phyloP scores from a whole-genome alignment of 169 alveolate genomes.

The Babesia caballi region DNA sequence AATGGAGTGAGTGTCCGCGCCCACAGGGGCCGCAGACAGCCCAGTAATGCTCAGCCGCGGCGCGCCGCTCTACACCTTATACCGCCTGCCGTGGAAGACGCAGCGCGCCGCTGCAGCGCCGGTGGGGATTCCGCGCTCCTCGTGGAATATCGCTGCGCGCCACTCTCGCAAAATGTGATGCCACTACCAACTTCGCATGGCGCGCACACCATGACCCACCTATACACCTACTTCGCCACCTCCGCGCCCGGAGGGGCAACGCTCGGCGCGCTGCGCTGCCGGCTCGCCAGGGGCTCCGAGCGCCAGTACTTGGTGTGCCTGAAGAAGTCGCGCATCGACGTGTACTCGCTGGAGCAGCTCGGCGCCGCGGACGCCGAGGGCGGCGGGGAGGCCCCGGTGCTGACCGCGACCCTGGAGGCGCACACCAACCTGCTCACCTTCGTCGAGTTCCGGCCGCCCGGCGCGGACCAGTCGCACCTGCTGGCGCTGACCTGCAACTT shows the following conservation, averaged over 20 bases:
- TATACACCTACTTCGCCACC: slow-evolving; percentile 57
- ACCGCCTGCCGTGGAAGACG: too few species aligned
- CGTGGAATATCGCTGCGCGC: neutral
- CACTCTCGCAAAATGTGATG: neutral
- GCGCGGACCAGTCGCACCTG: slow-evolving; percentile 45
- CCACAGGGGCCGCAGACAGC: too few species aligned
- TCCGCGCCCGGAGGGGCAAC: slow-evolving; percentile 64
- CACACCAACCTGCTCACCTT: slow-evolving; percentile 36
- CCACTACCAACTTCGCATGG: neutral
- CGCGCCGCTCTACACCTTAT: neutral
- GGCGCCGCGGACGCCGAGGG: neutral
- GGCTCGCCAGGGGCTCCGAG: slow-evolving; percentile 40
- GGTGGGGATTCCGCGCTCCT: neutral
- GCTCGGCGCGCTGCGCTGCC: slow-evolving; percentile 44
- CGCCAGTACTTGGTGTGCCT: slow-evolving; percentile 59
- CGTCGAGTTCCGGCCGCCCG: slow-evolving; percentile 60
- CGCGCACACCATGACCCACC: neutral
- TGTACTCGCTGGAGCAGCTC: slow-evolving; percentile 44
- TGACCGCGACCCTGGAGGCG: slow-evolving; percentile 45
- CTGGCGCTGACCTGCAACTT: slow-evolving; percentile 41
- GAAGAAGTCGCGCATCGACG: slow-evolving; percentile 53
- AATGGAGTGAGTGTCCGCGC: slow-evolving; percentile 43
- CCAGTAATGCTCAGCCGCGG: neutral
- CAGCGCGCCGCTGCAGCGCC: too few species aligned
- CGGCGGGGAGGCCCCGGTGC: slow-evolving; percentile 23